Evolutionary conservation across 129 eudicot genomes (phyloP).

Genomic region (Glebionis coronaria): DNA sequence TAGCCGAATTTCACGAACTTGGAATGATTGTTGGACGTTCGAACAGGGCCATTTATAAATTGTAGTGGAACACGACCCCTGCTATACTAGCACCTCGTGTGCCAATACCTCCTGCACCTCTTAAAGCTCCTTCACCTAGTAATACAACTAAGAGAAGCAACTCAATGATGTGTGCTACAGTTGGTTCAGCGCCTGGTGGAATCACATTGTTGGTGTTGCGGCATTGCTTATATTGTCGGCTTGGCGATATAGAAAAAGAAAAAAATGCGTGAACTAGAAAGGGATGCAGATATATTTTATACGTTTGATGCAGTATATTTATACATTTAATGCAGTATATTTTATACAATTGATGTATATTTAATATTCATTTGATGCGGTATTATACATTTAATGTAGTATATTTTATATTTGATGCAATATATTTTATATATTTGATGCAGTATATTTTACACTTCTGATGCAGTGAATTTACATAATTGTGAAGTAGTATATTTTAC

Average conservation of each 20-base stretch:
- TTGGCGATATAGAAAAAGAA: conserved; percentile 42
- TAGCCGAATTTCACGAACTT: conserved; percentile 47
- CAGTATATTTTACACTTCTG: too few relatives aligned
- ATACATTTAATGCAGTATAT: too few relatives aligned
- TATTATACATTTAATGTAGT: too few relatives aligned
- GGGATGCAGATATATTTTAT: conserved; percentile 87
- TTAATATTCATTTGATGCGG: too few relatives aligned
- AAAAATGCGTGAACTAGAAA: conserved; percentile 64
- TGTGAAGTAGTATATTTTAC: too few relatives aligned
- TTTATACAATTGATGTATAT: too few relatives aligned
- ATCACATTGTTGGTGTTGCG: conserved; percentile 40
- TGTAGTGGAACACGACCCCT: conserved; percentile 44
- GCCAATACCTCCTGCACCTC: conserved; percentile 31
- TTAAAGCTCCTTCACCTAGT: conserved; percentile 19
- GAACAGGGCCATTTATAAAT: conserved; percentile 78
- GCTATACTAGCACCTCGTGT: conserved; percentile 22
- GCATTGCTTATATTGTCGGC: conserved; percentile 46
- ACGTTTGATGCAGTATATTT: too few relatives aligned
- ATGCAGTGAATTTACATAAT: too few relatives aligned
- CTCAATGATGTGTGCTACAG: conserved; percentile 45
- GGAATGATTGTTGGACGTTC: conserved; percentile 37
- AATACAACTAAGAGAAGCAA: conserved; percentile 23
- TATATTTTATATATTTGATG: too few relatives aligned
- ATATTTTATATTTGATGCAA: too few relatives aligned
- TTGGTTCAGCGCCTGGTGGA: conserved; percentile 76